Evolutionary conservation across 2,329 filamentous ascomycete species (phyloP), one percentile per base, ranked within the genome.

Genomic region (Xenoacremonium recifei): DNA sequence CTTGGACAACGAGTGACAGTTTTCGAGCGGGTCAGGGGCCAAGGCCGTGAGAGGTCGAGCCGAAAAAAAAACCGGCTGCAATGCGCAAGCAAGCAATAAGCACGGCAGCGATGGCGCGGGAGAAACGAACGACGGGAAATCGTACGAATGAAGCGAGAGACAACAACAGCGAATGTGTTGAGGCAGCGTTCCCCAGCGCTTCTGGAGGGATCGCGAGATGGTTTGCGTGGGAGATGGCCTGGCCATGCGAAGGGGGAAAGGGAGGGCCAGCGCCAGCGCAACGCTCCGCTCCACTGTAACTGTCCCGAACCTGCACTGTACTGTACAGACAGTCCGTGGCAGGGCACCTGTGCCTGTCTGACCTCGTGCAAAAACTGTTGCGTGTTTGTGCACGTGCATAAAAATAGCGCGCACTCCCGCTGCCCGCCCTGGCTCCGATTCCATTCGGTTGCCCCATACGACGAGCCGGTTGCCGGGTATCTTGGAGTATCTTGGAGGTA

Each of bases 1-100:
- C 44, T 45, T 42, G 45, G 52, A 32, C 47, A 50, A 47, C 32
- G 54, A 47, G 52, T 34, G 44, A 52, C 41, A 40, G 43, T 46
- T 44, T 31, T 31, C 29, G n/a, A 15, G 17, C 27, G 16, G 23
- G 36, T 19, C 36, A 17, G 27, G 25, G 15, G 36, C 23, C 17
- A 37, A 23, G 31, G 27, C 30, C 29, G 7, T 13, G 7, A 9
- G n/a, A 31, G n/a, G n/a, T n/a, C 29, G 29, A 15, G 7, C 29
- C 7, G 7, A 15, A 15, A 9, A n/a, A 31, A 15, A 31, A 31
- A 15, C 6, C 17, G 29, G 29, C 12, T 27, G 23, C 29, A 15
- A 15, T 31, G 29, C 6, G n/a, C 13, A 40, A 15, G n/a, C 13
- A 31, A 9, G 29, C 7, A 31, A 31, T 7, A 31, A 7, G 12